Conservation (phyloP, 2,329 filamentous ascomycete genomes). For the Chaetomium strumarium region DNA sequence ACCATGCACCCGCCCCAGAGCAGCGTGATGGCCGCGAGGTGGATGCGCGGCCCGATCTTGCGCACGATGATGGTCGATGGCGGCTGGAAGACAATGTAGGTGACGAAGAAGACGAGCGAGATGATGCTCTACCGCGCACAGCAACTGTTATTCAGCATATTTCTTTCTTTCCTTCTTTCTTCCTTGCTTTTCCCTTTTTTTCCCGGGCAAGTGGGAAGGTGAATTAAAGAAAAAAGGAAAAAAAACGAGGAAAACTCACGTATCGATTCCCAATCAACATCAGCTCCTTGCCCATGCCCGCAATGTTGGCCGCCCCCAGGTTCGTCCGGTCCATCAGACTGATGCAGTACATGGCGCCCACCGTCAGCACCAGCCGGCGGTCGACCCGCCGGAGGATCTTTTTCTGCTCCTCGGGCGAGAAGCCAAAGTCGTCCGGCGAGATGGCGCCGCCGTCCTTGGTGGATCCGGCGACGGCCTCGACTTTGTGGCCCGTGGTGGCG, state of each 20-base stretch:
- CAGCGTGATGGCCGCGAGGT: constrained; percentile 49
- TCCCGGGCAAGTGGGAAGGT: not conserved
- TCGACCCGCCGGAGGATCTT: constrained; percentile 67
- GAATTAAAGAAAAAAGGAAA: not conserved
- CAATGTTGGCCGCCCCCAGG: constrained; percentile 65
- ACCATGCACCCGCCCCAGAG: constrained; percentile 59
- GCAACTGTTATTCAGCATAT: not conserved
- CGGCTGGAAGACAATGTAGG: constrained; percentile 66
- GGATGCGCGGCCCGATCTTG: constrained; percentile 56
- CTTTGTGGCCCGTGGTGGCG: not conserved
- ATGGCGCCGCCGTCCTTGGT: no score
- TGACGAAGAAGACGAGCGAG: constrained; percentile 67
- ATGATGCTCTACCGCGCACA: constrained; percentile 53
- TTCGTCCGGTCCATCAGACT: constrained; percentile 77
- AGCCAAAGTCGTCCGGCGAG: constrained; percentile 36
- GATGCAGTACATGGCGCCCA: constrained; percentile 65
- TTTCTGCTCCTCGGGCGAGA: constrained; percentile 57
- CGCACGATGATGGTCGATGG: constrained; percentile 64
- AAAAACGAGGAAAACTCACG: constrained; percentile 27
- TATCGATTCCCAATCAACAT: constrained; percentile 41
- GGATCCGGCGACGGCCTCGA: not conserved
- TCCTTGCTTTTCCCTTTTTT: not conserved
- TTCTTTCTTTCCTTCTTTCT: not conserved
- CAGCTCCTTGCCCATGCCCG: constrained; percentile 52
- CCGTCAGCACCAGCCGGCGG: constrained; percentile 54